Evolutionary conservation across 2,329 filamentous ascomycete genomes (phyloP).

Genomic region (Aquanectria penicillioides): DNA sequence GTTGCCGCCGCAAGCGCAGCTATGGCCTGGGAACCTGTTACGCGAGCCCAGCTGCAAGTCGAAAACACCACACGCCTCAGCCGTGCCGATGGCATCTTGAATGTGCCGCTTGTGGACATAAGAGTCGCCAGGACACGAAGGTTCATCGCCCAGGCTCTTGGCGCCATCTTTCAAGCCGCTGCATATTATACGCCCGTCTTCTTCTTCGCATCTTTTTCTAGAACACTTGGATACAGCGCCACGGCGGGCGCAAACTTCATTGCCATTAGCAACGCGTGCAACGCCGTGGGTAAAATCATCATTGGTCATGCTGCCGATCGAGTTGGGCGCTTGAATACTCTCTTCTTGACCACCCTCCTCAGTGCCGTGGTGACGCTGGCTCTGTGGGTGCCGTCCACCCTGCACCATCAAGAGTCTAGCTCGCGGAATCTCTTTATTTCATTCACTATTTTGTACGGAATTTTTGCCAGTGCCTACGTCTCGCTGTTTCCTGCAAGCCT

Average conservation of each 20-base stretch:
- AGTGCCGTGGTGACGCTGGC: not conserved
- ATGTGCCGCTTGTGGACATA: slow-evolving; percentile 1
- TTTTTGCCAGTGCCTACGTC: slow-evolving; percentile 5
- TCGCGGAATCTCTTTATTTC: not conserved
- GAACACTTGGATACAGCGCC: slow-evolving; percentile 13
- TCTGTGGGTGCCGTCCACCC: not conserved
- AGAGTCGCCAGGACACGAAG: not conserved
- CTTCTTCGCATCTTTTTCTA: slow-evolving; percentile 10
- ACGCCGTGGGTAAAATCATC: slow-evolving; percentile 14
- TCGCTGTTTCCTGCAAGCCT: slow-evolving; percentile 2
- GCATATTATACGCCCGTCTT: slow-evolving; percentile 13
- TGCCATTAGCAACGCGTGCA: slow-evolving; percentile 24
- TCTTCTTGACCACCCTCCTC: slow-evolving; percentile 1
- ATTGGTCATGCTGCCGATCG: slow-evolving; percentile 6
- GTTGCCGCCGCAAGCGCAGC: not conserved
- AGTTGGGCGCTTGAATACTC: not conserved
- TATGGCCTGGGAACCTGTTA: slow-evolving; percentile 9
- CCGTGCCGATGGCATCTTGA: not conserved
- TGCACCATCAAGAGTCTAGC: not conserved
- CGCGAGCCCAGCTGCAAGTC: not conserved
- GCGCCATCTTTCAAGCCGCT: slow-evolving; percentile 4
- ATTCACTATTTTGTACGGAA: slow-evolving; percentile 3
- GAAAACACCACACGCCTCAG: not conserved
- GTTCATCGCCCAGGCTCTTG: slow-evolving; percentile 1
- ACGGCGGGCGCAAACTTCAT: slow-evolving; percentile 17